Conservation (phyloP, 129 eudicot species). For the Daucus carota region DNA sequence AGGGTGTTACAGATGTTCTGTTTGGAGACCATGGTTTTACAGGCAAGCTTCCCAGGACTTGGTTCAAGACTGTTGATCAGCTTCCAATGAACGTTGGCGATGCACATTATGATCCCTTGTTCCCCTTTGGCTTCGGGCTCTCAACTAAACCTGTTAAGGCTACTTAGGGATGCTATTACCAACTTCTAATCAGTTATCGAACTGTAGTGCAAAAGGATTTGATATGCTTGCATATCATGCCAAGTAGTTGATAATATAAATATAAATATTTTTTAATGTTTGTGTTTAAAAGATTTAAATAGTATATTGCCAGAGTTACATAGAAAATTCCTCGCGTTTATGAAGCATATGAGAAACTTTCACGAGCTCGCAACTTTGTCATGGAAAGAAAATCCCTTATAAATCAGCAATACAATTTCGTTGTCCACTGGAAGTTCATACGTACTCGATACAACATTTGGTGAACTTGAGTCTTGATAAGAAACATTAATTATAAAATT, state of each 20-base stretch:
- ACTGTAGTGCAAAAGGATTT: neutral
- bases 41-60: constrained; percentile 17
- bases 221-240: neutral
- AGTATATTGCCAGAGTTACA: neutral
- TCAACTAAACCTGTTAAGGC: constrained; percentile 23
- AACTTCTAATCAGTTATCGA: neutral
- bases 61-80: constrained; percentile 21
- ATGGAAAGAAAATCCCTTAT: neutral
- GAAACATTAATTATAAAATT: neutral
- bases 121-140: constrained; percentile 57
- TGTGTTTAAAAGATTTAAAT: neutral
- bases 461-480: neutral
- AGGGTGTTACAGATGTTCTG: constrained; percentile 15
- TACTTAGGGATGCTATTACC: neutral
- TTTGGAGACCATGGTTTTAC: constrained; percentile 15
- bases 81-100: constrained; percentile 53
- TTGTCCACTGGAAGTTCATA: neutral
- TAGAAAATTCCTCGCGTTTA: neutral
- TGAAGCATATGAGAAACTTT: neutral
- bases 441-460: neutral
- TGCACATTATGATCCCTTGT: constrained; percentile 51
- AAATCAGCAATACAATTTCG: neutral
- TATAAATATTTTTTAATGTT: neutral
- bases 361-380: neutral
- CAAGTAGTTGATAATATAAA: neutral